phyloP scores from a whole-genome alignment of 148 eudicot species.

The Vaccinium darrowii region DNA sequence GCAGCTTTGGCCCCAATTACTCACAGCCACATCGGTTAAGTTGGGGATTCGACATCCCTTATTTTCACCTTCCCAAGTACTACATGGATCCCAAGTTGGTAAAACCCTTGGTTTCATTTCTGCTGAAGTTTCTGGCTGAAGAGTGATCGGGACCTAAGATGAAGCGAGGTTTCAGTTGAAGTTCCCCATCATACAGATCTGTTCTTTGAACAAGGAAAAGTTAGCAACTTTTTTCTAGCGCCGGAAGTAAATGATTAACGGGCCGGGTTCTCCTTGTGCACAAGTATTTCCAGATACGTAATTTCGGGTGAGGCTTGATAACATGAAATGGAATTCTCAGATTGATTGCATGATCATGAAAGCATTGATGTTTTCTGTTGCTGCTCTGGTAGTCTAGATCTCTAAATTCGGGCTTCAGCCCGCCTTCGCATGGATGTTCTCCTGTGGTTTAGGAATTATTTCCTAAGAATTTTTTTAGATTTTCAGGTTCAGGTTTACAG shows the following conservation, averaged over 20 bases:
- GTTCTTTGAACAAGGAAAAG: not conserved
- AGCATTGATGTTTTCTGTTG: not conserved
- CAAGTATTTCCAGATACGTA: not conserved
- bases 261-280: not conserved
- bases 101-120: not conserved
- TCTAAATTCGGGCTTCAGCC: too few species aligned
- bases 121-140: not conserved
- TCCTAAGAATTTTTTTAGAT: too few species aligned
- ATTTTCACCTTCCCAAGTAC: not conserved
- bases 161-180: not conserved
- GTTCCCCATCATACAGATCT: not conserved
- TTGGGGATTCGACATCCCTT: not conserved
- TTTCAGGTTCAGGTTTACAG: too few species aligned
- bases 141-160: not conserved
- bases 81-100: not conserved
- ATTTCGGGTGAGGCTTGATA: not conserved
- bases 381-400: not conserved
- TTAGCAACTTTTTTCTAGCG: not conserved
- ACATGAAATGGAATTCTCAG: not conserved
- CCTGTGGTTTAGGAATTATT: too few species aligned
- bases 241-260: not conserved
- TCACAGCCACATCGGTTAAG: not conserved
- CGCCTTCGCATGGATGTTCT: too few species aligned
- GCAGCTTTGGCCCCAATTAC: conserved; percentile 9
- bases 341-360: not conserved